Evolutionary conservation across 2,329 filamentous ascomycete species (phyloP).

Genomic region (Didymella arachidicola): DNA sequence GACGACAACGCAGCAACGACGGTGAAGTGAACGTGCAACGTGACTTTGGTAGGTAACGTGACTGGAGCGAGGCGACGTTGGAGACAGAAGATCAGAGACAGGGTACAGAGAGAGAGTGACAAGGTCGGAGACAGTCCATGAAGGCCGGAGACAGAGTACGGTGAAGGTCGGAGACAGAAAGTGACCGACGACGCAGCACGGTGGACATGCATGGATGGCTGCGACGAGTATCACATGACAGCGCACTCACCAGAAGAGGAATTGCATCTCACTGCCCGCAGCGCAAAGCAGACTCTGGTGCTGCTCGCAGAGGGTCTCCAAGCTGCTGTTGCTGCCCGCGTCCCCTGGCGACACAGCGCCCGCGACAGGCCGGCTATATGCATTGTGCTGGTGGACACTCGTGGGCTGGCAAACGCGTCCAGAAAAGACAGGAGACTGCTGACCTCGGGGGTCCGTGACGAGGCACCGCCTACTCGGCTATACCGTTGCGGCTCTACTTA

Average conservation of each 20-base stretch:
- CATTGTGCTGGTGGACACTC: constrained; percentile 29
- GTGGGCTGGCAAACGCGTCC: constrained; percentile 23
- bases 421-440: constrained; percentile 26
- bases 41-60: background rate
- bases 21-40: background rate
- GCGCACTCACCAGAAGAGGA: constrained; percentile 46
- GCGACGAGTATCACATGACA: constrained; percentile 40
- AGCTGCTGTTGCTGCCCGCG: constrained; percentile 8
- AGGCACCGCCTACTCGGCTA: constrained; percentile 25
- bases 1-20: background rate
- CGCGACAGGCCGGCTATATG: constrained; percentile 32
- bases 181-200: constrained; percentile 5
- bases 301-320: constrained; percentile 19
- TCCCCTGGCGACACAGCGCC: constrained; percentile 35
- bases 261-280: constrained; percentile 33
- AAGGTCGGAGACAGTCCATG: too few species aligned
- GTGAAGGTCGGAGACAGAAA: constrained; percentile 16
- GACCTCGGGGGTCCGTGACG: constrained; percentile 15
- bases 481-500: constrained; percentile 9
- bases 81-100: too few species aligned
- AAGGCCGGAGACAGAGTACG: background rate
- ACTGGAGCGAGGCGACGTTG: too few species aligned
- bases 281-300: constrained; percentile 25
- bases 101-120: too few species aligned
- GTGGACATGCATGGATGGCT: constrained; percentile 9